Evolutionary conservation across 352 stramenopile genomes (phyloP).

Genomic region (Phytophthora cryptogea): DNA sequence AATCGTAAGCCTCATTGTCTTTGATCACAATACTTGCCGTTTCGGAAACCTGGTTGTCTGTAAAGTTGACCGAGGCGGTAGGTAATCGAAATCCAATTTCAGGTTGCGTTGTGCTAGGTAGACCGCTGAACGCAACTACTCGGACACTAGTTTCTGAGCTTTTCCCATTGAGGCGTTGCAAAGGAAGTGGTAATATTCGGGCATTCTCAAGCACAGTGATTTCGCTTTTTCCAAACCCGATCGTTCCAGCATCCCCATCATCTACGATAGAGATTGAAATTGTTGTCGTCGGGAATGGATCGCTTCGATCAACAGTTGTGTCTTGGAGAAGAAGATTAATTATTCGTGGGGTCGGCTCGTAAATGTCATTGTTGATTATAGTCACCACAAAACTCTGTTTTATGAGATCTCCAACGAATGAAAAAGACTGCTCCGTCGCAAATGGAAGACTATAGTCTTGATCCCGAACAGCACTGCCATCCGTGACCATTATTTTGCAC

Average conservation of each 20-base stretch:
- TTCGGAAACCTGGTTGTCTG: conserved; percentile 32
- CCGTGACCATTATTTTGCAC: conserved; percentile 35
- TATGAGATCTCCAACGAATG: conserved; percentile 44
- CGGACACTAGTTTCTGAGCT: conserved; percentile 39
- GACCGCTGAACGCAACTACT: conserved; percentile 17
- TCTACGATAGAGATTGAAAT: conserved; percentile 47
- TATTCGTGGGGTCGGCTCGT: conserved; percentile 27
- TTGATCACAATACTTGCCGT: conserved; percentile 38
- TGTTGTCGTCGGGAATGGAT: conserved; percentile 23
- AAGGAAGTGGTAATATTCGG: conserved; percentile 24
- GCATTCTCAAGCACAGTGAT: conserved; percentile 36
- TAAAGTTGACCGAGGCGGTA: conserved; percentile 37
- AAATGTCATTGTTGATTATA: conserved; percentile 51
- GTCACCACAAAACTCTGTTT: conserved; percentile 41
- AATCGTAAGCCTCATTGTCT: conserved; percentile 55
- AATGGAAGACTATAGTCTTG: conserved; percentile 41
- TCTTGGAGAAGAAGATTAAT: conserved; percentile 46
- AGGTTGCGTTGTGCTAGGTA: conserved; percentile 20
- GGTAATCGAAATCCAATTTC: conserved; percentile 39
- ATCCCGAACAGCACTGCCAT: conserved; percentile 31
- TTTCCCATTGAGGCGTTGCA: conserved; percentile 38
- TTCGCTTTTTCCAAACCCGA: conserved; percentile 40
- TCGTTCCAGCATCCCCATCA: conserved; percentile 57
- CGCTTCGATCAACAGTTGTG: conserved; percentile 36
- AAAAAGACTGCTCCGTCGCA: conserved; percentile 22